Conservation (phyloP, 495 filamentous ascomycete species). For the Neurospora sp. region DNA sequence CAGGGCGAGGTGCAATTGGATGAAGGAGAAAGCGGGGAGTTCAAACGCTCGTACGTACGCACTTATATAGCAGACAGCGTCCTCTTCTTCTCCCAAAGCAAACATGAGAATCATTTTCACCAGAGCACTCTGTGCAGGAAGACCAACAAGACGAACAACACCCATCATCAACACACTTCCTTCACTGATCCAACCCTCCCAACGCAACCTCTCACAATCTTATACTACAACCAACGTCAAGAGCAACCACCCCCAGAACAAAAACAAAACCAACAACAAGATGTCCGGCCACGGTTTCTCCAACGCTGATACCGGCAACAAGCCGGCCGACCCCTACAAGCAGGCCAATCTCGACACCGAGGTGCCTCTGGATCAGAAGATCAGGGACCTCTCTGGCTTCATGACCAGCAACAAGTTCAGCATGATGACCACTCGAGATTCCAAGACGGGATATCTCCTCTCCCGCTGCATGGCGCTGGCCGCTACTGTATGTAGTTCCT, state of each 20-base stretch:
- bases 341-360: slow-evolving; percentile 55
- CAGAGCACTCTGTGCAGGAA: neutral
- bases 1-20: neutral
- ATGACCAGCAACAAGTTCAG: slow-evolving; percentile 66
- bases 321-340: slow-evolving; percentile 70
- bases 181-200: neutral
- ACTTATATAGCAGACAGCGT: neutral
- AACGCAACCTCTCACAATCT: neutral
- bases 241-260: neutral
- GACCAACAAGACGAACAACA: neutral
- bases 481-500: slow-evolving; percentile 50
- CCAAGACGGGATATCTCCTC: slow-evolving; percentile 47
- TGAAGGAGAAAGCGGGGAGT: neutral
- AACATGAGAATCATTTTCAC: neutral
- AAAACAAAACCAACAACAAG: neutral
- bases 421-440: slow-evolving; percentile 59
- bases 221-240: neutral
- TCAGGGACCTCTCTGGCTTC: slow-evolving; percentile 64
- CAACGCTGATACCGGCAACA: slow-evolving; percentile 49
- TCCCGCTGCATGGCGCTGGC: slow-evolving; percentile 87
- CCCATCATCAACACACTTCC: neutral
- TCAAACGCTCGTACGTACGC: neutral
- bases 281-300: slow-evolving; percentile 31
- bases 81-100: neutral
- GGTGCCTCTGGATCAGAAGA: slow-evolving; percentile 59